phyloP scores from a whole-genome alignment of 352 stramenopile species.

The Stramenopiles sp. region DNA sequence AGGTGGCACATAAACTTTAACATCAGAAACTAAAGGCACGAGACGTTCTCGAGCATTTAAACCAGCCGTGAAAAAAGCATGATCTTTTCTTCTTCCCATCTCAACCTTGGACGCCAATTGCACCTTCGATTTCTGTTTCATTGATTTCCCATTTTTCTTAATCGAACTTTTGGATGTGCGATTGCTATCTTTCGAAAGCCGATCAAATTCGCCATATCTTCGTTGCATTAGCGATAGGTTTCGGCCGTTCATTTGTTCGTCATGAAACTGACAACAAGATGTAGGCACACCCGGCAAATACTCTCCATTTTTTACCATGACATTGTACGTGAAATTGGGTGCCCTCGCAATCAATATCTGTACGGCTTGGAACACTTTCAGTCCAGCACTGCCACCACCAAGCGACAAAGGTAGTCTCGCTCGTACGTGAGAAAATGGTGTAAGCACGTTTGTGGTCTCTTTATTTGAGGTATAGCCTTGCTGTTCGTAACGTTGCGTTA shows the following conservation, averaged over 20 bases:
- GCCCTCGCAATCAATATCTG: neutral
- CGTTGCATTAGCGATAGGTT: neutral
- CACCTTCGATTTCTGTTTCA: neutral
- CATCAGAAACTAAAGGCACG: neutral
- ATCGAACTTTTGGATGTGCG: neutral
- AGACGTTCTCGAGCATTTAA: neutral
- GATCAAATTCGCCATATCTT: neutral
- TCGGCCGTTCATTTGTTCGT: neutral
- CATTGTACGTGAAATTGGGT: neutral
- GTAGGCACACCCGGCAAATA: neutral
- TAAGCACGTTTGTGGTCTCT: neutral
- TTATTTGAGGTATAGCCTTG: neutral
- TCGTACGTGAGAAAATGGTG: neutral
- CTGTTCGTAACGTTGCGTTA: neutral
- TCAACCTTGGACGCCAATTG: neutral
- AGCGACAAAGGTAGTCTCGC: neutral
- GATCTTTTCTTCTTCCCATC: neutral
- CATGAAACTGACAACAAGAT: neutral
- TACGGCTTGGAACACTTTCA: neutral
- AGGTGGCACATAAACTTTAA: neutral
- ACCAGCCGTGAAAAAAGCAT: neutral
- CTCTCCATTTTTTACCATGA: neutral
- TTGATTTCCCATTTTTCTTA: neutral
- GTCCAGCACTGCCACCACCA: neutral
- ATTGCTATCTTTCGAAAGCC: neutral